Conservation (phyloP, 1,139 yeast species). For the Kodamaea fungicola region DNA sequence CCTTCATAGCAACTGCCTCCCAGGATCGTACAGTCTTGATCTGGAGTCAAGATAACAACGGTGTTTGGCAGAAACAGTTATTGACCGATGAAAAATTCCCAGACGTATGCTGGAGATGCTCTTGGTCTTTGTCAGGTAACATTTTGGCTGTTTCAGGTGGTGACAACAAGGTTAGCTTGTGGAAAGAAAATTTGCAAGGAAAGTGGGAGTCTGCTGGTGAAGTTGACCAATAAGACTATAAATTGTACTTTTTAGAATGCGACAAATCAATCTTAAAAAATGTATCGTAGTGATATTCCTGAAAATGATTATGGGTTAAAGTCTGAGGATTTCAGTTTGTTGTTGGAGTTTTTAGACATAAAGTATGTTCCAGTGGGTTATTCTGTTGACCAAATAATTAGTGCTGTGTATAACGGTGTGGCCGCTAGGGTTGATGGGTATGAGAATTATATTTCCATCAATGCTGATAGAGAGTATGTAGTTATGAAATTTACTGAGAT, state of each 20-base stretch:
- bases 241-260: not conserved
- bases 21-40: conserved; percentile 93
- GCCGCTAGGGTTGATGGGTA: too few species aligned
- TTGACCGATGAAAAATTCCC: conserved; percentile 83
- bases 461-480: too few species aligned
- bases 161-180: conserved; percentile 89
- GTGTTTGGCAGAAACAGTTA: conserved; percentile 76
- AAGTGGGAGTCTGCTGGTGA: conserved; percentile 97
- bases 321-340: too few species aligned
- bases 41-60: conserved; percentile 76
- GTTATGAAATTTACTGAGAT: too few species aligned
- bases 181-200: conserved; percentile 94
- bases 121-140: conserved; percentile 96
- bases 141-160: conserved; percentile 95
- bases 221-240: conserved; percentile 61
- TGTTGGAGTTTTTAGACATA: too few species aligned
- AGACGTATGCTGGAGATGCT: conserved; percentile 97
- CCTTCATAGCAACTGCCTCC: conserved; percentile 96
- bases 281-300: too few species aligned
- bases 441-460: too few species aligned
- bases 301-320: too few species aligned
- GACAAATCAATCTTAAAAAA: too few species aligned
- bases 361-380: too few species aligned
- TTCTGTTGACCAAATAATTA: too few species aligned
- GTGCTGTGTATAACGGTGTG: too few species aligned